These are phyloP conservation scores for Huntiella moniliformis DNA, from an alignment of 2,329 filamentous ascomycete genomes.

Conservation along the genomic window DNA sequence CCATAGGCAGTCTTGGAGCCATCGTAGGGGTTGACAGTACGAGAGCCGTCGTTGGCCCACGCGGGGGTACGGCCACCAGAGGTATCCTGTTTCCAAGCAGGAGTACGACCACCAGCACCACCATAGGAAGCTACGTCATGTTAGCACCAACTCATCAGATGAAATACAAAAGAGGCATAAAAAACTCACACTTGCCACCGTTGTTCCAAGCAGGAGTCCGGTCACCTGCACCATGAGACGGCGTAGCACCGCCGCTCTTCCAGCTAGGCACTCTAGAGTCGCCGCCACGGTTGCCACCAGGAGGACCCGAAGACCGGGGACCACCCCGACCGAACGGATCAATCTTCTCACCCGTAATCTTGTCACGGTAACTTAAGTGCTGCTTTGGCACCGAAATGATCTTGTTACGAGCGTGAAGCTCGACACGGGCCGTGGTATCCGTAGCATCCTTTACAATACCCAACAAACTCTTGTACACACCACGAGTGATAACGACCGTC, in stretches of 20 bases:
- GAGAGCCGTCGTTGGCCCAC: slow-evolving; percentile 45
- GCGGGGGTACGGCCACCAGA: slow-evolving; percentile 47
- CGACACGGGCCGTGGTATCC: slow-evolving; percentile 68
- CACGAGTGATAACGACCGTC: slow-evolving; percentile 74
- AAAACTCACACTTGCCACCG: slow-evolving; percentile 45
- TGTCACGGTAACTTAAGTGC: slow-evolving; percentile 72
- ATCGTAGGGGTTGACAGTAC: slow-evolving; percentile 52
- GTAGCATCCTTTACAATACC: slow-evolving; percentile 94
- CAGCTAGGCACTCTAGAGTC: slow-evolving; percentile 30
- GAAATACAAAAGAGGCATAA: slow-evolving; percentile 2
- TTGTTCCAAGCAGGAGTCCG: slow-evolving; percentile 53
- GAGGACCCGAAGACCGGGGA: slow-evolving; percentile 19
- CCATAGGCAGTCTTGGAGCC: slow-evolving; percentile 65
- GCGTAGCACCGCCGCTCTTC: slow-evolving; percentile 50
- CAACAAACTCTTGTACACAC: slow-evolving; percentile 77
- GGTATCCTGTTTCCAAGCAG: slow-evolving; percentile 40
- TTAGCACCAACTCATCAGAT: not conserved
- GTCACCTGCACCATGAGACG: slow-evolving; percentile 41
- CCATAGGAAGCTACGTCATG: slow-evolving; percentile 28
- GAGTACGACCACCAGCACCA: slow-evolving; percentile 36
- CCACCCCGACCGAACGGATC: slow-evolving; percentile 40
- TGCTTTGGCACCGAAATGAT: slow-evolving; percentile 69
- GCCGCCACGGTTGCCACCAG: slow-evolving; percentile 22
- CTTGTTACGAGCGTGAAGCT: slow-evolving; percentile 89
- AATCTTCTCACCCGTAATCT: slow-evolving; percentile 57